Conservation (phyloP, 1,284 basidiomycete species). For the Wallemia hederae region DNA sequence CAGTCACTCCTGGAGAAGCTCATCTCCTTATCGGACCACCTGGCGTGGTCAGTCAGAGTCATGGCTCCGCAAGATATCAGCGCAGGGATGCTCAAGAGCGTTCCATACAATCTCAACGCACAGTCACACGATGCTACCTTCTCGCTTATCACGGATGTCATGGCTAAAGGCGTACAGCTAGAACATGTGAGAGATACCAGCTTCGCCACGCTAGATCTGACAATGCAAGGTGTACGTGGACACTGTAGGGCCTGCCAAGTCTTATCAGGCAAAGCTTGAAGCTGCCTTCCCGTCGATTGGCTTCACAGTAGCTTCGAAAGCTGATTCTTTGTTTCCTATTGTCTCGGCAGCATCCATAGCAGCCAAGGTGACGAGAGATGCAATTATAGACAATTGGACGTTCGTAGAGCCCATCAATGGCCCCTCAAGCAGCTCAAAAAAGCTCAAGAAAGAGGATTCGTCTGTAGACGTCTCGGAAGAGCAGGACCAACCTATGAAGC, state of each 20-base stretch:
- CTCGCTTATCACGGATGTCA: constrained; percentile 49
- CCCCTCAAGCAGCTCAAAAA: neutral
- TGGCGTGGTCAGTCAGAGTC: constrained; percentile 59
- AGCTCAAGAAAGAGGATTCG: constrained; percentile 3
- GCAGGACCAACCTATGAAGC: constrained; percentile 10
- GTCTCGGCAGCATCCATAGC: constrained; percentile 89
- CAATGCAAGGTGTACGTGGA: constrained; percentile 63
- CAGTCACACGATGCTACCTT: constrained; percentile 83
- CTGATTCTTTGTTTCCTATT: constrained; percentile 82
- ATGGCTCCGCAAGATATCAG: constrained; percentile 77
- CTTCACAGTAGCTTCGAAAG: constrained; percentile 75
- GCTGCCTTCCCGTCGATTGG: constrained; percentile 46
- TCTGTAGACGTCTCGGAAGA: neutral
- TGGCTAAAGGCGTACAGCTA: constrained; percentile 50
- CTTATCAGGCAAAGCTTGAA: constrained; percentile 54
- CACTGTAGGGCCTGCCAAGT: constrained; percentile 60
- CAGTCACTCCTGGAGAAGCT: constrained; percentile 31
- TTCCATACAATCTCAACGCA: constrained; percentile 64
- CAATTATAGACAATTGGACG: constrained; percentile 58
- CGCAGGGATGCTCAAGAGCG: constrained; percentile 54
- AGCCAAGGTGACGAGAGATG: constrained; percentile 83
- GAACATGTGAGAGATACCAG: constrained; percentile 28
- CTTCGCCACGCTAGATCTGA: neutral
- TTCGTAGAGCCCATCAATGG: constrained; percentile 17
- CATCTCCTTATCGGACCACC: constrained; percentile 31